A percentile compares a stretch with the other conserved stretches of the same genome.
Evolutionary conservation across 441 rosid species (phyloP).

Genomic region (Heliophila coronopifolia): DNA sequence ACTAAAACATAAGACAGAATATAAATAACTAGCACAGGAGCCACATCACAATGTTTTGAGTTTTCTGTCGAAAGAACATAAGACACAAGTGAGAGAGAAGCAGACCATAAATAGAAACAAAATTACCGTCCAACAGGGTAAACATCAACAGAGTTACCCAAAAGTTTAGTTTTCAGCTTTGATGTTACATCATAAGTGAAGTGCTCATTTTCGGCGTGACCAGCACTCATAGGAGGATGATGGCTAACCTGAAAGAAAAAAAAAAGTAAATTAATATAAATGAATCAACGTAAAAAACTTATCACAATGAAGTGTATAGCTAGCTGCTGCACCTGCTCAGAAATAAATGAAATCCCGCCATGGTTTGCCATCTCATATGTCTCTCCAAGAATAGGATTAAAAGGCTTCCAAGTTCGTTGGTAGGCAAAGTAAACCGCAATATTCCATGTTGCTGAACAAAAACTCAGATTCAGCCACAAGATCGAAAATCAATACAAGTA

Average conservation of each 20-base stretch:
- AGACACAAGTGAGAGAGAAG: no score
- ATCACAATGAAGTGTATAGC: no score
- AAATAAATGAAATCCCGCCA: conserved; percentile 62
- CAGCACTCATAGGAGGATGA: conserved; percentile 96
- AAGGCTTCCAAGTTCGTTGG: conserved; percentile 92
- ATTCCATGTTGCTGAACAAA: conserved; percentile 69
- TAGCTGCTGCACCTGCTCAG: conserved; percentile 88
- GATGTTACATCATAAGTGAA: conserved; percentile 82
- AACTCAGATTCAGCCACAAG: conserved; percentile 5
- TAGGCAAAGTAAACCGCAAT: conserved; percentile 76
- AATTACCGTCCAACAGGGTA: conserved; percentile 91
- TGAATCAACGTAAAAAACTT: no score
- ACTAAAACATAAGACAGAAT: no score
- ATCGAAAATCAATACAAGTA: no score
- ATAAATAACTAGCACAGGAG: no score
- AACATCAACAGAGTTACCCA: conserved; percentile 85
- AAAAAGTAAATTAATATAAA: no score
- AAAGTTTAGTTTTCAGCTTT: conserved; percentile 80
- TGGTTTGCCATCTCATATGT: conserved; percentile 83
- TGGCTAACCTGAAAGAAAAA: conserved; percentile 69
- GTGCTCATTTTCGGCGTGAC: conserved; percentile 94
- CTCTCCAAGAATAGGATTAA: conserved; percentile 98
- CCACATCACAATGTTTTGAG: no score
- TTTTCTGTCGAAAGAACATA: no score
- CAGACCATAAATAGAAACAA: no score